Evolutionary conservation across 1,284 basidiomycete species (phyloP).

Genomic region (Bjerkandera adusta): DNA sequence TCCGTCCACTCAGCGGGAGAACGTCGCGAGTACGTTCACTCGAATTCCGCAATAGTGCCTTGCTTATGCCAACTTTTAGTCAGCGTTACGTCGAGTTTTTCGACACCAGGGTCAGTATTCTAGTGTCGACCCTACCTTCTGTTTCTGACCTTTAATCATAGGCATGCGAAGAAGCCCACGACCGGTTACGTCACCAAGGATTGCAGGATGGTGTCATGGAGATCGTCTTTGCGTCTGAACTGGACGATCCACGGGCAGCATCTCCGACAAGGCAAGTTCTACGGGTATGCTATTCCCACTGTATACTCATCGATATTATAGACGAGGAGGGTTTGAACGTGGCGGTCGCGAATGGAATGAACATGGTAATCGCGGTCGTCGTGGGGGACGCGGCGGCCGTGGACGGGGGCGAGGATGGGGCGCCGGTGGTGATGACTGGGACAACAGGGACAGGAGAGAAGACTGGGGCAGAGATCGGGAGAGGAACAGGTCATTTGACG

Average conservation of each 20-base stretch:
- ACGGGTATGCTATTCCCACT: neutral
- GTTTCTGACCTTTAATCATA: conserved; percentile 27
- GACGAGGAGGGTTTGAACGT: conserved; percentile 33
- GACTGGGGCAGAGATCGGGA: conserved; percentile 47
- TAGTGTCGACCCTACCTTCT: neutral
- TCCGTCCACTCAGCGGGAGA: conserved; percentile 65
- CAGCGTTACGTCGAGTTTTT: conserved; percentile 88
- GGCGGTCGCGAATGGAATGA: conserved; percentile 50
- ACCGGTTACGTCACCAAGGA: conserved; percentile 73
- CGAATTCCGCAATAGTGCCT: neutral
- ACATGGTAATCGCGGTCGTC: conserved; percentile 30
- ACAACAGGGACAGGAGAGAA: conserved; percentile 42
- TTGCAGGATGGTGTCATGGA: conserved; percentile 88
- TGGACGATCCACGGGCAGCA: conserved; percentile 34
- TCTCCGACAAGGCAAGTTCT: conserved; percentile 13
- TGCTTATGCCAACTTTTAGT: conserved; percentile 35
- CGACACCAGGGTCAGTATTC: conserved; percentile 69
- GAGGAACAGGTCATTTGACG: conserved; percentile 42
- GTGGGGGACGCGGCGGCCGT: conserved; percentile 29
- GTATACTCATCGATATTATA: neutral
- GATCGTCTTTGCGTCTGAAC: conserved; percentile 87
- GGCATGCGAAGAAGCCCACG: conserved; percentile 79
- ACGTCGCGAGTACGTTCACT: conserved; percentile 60
- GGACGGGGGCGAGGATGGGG: conserved; percentile 23
- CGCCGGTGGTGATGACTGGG: conserved; percentile 8